Evolutionary conservation across 192 early-diverging fungal genomes (phyloP), one percentile per base, ranked within the genome.

Genomic region (Backusella psychrophila): DNA sequence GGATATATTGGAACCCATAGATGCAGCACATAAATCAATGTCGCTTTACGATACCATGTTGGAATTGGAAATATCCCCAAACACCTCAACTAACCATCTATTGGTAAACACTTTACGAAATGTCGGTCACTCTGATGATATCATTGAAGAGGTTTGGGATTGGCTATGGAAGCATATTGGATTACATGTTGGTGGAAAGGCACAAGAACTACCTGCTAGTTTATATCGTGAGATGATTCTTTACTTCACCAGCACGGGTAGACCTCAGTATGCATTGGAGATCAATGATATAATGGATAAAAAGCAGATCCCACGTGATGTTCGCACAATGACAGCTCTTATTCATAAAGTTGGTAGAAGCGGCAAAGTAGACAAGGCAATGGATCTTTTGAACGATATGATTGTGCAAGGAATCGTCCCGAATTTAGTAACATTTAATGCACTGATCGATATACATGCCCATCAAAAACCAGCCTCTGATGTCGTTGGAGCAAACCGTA

Each of bases 1-100:
- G 2, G 12, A 39, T 36, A 56, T 41, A 0, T 15, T 77, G 8
- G 72, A 74, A 14, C 74, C 66, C 9, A 6, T 17, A 8, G 71
- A n/a, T 3, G 49, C 77, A 34, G 76, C 87, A n/a, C 80, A 83
- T 1, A 88, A 92, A 75, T 92, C 93, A 0, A 85, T 89, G 71
- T 80, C 79, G 35, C 89, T 93, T 17, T 93, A 89, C 74, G 85
- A 90, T 15, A 73, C 87, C 53, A 89, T 96, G 82, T 39, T 75
- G 6, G 81, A 86, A 44, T 83, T 82, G 34, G 87, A 90, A 2
- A 59, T 93, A 35, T 67, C 81, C 66, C 92, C 94, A 9, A 85
- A 92, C 71, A 71, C 79, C 23, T 76, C 84, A 19, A 79, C 80
- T 2, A 78, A 74, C 1, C 71, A 31, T 1, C 36, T 80, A n/a